Percentiles rank a stretch among this genome's conserved stretches.
These are phyloP conservation scores for Cryomyces minteri DNA, from an alignment of 495 filamentous ascomycete species.

Conservation along the genomic window DNA sequence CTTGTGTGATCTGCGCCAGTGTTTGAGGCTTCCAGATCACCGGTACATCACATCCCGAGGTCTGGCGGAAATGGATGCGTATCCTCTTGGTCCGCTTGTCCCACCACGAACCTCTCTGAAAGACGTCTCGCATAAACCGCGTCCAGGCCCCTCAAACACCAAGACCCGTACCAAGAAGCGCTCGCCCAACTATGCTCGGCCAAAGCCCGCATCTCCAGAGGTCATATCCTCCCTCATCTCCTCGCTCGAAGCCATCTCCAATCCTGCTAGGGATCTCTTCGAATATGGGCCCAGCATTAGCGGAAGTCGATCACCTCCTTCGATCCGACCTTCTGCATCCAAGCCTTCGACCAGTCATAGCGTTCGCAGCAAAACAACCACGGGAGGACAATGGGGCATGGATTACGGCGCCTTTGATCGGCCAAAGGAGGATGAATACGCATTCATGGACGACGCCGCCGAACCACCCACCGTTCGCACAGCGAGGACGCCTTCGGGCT, in stretches of 20 bases:
- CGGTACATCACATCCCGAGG: too few species aligned
- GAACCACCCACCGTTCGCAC: slow-evolving; percentile 72
- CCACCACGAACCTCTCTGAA: not conserved
- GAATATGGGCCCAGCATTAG: slow-evolving; percentile 31
- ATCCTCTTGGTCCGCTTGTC: not conserved
- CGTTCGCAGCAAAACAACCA: not conserved
- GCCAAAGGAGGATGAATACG: slow-evolving; percentile 10
- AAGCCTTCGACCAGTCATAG: not conserved
- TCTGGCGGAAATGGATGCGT: too few species aligned
- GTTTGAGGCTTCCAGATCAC: too few species aligned
- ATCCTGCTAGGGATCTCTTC: slow-evolving; percentile 54
- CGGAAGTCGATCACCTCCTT: not conserved
- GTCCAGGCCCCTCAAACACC: too few species aligned
- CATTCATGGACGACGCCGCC: slow-evolving; percentile 57
- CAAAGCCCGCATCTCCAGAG: slow-evolving; percentile 63
- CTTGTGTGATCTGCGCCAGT: too few species aligned
- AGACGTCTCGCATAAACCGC: too few species aligned
- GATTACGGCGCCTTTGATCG: not conserved
- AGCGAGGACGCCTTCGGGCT: slow-evolving; percentile 59
- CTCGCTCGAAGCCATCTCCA: slow-evolving; percentile 72
- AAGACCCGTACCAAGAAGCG: slow-evolving; percentile 5
- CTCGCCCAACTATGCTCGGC: slow-evolving; percentile 24
- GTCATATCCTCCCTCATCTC: slow-evolving; percentile 90
- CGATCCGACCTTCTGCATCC: not conserved
- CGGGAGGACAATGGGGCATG: not conserved